Percentiles rank a stretch among this genome's conserved stretches.
These are phyloP conservation scores for Myxozyma udenii DNA, from an alignment of 805 yeast species.

Conservation along the genomic window DNA sequence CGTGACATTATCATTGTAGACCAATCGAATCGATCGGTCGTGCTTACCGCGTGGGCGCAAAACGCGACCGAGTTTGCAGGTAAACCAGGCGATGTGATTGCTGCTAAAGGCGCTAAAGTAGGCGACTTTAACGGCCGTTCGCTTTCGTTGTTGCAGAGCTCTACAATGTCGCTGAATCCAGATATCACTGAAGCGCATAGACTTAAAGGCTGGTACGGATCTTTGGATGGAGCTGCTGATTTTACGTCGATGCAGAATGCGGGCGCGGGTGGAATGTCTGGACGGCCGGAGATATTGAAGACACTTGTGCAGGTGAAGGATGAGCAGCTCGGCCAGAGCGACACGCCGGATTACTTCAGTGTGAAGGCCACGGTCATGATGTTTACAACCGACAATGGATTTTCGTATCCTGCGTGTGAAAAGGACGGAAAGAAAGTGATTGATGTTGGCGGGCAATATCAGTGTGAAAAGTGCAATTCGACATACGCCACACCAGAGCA, in stretches of 20 bases:
- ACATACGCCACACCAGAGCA: slow-evolving; percentile 66
- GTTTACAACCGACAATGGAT: slow-evolving; percentile 62
- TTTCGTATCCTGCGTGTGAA: slow-evolving; percentile 87
- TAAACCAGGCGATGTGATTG: slow-evolving; percentile 73
- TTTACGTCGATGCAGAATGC: slow-evolving; percentile 52
- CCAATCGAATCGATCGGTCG: slow-evolving; percentile 69
- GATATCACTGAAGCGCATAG: slow-evolving; percentile 83
- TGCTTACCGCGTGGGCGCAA: slow-evolving; percentile 87
- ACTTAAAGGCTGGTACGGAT: slow-evolving; percentile 93
- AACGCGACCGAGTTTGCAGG: slow-evolving; percentile 73
- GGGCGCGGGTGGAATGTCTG: slow-evolving; percentile 43
- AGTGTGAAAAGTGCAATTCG: slow-evolving; percentile 88
- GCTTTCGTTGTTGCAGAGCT: slow-evolving; percentile 73
- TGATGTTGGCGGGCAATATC: slow-evolving; percentile 71
- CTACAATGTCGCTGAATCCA: slow-evolving; percentile 75
- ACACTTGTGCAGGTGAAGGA: slow-evolving; percentile 63
- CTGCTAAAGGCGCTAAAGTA: slow-evolving; percentile 85
- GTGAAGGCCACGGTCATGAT: slow-evolving; percentile 71
- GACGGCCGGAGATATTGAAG: slow-evolving; percentile 55
- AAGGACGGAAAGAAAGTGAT: slow-evolving; percentile 72
- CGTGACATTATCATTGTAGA: slow-evolving; percentile 87
- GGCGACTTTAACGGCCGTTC: slow-evolving; percentile 86
- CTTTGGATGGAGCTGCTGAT: slow-evolving; percentile 58
- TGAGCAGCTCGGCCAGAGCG: slow-evolving; percentile 67
- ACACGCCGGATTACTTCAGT: slow-evolving; percentile 74